These are phyloP conservation scores for Astragalus membranaceus DNA, from an alignment of 306 rosid species.

Conservation along the genomic window DNA sequence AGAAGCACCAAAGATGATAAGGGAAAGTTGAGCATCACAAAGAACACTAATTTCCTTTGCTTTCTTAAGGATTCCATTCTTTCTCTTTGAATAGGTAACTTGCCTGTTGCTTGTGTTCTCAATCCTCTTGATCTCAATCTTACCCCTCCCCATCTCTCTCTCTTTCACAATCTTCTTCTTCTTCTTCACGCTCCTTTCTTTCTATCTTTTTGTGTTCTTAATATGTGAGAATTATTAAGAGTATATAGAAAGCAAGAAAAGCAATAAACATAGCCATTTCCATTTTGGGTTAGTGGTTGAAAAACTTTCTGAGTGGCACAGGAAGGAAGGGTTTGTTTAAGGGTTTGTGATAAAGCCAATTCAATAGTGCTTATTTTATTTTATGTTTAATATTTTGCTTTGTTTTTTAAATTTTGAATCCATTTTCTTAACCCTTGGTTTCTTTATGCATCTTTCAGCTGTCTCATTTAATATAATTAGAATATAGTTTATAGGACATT, in stretches of 20 bases:
- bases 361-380: constrained; percentile 28
- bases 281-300: constrained; percentile 45
- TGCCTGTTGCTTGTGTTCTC: constrained; percentile 84
- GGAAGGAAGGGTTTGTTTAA: constrained; percentile 45
- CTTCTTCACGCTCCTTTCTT: not conserved
- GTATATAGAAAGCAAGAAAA: constrained; percentile 11
- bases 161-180: not conserved
- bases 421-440: constrained; percentile 48
- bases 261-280: constrained; percentile 36
- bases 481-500: not conserved
- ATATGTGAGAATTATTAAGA: not conserved
- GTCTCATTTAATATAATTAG: not conserved
- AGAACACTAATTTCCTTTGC: constrained; percentile 80
- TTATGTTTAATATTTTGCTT: constrained; percentile 1
- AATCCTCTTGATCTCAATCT: constrained; percentile 93
- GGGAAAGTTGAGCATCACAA: constrained; percentile 81
- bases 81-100: constrained; percentile 87
- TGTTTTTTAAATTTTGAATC: not conserved
- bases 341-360: constrained; percentile 59
- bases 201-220: not conserved
- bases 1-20: constrained; percentile 48
- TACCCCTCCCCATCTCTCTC: constrained; percentile 72
- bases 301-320: constrained; percentile 60
- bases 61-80: constrained; percentile 72
- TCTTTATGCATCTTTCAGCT: constrained; percentile 3